Evolutionary conservation across 108 stramenopile species (phyloP).

Genomic region (Skeletonema potamos): DNA sequence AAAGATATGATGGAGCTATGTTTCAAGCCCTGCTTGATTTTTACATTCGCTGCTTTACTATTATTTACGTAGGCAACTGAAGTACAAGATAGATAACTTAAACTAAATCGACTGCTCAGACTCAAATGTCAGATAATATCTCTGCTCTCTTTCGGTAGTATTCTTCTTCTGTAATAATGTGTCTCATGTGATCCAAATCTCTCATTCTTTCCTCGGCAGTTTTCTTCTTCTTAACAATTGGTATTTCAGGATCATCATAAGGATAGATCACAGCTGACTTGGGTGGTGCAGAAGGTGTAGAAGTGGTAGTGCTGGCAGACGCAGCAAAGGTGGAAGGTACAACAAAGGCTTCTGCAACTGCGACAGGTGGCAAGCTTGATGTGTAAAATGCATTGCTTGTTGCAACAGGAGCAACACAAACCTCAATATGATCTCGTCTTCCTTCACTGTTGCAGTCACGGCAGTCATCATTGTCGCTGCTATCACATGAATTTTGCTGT

Average conservation of each 20-base stretch:
- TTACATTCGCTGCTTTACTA: too few species aligned
- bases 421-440: neutral
- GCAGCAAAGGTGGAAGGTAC: neutral
- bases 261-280: neutral
- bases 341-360: neutral
- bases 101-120: too few species aligned
- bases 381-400: neutral
- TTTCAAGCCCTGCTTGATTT: neutral
- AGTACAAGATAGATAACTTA: too few species aligned
- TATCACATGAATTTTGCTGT: neutral
- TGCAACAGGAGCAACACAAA: neutral
- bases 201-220: neutral
- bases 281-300: neutral
- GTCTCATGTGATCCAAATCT: conserved; percentile 1
- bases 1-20: too few species aligned
- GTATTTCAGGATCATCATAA: neutral
- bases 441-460: neutral
- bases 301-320: neutral
- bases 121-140: neutral
- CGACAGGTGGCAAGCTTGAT: neutral
- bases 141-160: neutral
- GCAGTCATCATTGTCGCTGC: neutral
- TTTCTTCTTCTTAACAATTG: neutral
- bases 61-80: too few species aligned
- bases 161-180: neutral